These are phyloP conservation scores for Penicillium canescens DNA, from an alignment of 495 filamentous ascomycete genomes.

Conservation along the genomic window DNA sequence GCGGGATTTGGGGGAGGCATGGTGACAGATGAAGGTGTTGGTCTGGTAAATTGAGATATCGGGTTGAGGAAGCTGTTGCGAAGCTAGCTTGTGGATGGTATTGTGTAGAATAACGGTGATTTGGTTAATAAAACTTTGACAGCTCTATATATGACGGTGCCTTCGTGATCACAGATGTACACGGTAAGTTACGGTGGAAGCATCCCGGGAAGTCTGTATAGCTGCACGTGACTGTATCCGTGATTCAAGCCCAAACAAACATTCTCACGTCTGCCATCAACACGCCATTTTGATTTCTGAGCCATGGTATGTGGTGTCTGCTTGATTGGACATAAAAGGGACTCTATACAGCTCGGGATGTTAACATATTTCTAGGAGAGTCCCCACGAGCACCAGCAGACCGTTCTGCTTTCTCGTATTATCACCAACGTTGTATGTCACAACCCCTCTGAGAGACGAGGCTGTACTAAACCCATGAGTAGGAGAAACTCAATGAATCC, in stretches of 20 bases:
- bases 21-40: conserved; percentile 3
- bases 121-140: too few species aligned
- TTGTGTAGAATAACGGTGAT: too few species aligned
- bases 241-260: conserved; percentile 18
- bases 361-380: conserved; percentile 66
- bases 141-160: too few species aligned
- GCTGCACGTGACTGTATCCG: conserved; percentile 19
- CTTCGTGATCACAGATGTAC: too few species aligned
- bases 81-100: not conserved
- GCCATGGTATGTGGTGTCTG: conserved; percentile 15
- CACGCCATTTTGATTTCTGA: not conserved
- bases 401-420: conserved; percentile 86
- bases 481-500: conserved; percentile 98
- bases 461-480: not conserved
- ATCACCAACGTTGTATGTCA: conserved; percentile 88
- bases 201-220: conserved; percentile 18
- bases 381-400: conserved; percentile 97
- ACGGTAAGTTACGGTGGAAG: too few species aligned
- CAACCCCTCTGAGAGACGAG: not conserved
- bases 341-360: not conserved
- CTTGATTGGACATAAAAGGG: not conserved
- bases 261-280: not conserved
- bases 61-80: not conserved
- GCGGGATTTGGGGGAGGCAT: conserved; percentile 50
- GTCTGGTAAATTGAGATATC: not conserved